phyloP scores from a whole-genome alignment of 2,329 filamentous ascomycete genomes.

The Aureobasidium sp. region DNA sequence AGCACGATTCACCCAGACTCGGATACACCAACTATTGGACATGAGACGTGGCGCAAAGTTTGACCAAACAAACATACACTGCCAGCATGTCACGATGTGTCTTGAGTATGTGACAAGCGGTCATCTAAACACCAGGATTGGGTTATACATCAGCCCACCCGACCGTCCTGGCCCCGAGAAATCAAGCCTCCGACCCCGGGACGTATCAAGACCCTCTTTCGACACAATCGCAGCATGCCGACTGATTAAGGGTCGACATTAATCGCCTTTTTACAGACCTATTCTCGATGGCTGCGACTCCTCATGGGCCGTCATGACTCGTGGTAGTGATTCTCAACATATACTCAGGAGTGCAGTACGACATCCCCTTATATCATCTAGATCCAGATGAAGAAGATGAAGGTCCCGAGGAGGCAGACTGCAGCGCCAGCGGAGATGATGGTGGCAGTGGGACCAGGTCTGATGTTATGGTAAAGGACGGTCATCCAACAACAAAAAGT shows the following conservation, averaged over 20 bases:
- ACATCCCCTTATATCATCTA: no score
- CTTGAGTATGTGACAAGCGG: neutral
- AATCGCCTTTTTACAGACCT: neutral
- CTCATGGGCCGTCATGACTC: no score
- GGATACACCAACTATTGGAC: neutral
- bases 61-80: neutral
- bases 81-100: neutral
- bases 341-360: no score
- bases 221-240: neutral
- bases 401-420: no score
- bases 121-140: no score
- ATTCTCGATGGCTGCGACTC: no score
- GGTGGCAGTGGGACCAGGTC: no score
- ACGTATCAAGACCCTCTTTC: neutral
- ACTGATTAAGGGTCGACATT: neutral
- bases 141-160: neutral
- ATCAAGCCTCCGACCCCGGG: neutral
- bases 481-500: no score
- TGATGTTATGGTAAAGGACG: no score
- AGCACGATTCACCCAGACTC: neutral
- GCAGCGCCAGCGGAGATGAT: no score
- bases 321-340: no score
- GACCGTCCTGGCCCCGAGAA: neutral
- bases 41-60: neutral
- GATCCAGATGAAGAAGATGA: no score